Percentiles rank a stretch among this genome's conserved stretches.
phyloP scores from a whole-genome alignment of 495 filamentous ascomycete species.

The Glarea lozoyensis region DNA sequence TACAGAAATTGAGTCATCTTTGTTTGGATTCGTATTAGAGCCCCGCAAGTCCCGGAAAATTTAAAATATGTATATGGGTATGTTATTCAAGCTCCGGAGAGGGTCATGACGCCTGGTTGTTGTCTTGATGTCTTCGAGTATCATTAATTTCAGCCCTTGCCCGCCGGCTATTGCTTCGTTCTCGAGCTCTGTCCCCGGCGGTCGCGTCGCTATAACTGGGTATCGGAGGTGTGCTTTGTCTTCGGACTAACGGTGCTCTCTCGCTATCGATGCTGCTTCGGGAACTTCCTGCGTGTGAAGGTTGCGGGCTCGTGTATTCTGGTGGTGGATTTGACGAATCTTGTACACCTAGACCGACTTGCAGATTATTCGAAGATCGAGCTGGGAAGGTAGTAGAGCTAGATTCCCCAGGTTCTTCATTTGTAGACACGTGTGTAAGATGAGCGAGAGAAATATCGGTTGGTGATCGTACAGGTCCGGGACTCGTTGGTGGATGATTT shows the following conservation, averaged over 20 bases:
- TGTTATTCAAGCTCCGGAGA: no score
- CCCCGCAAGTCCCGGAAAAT: no score
- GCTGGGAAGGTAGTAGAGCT: constrained; percentile 28
- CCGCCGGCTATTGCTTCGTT: constrained; percentile 14
- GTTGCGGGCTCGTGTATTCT: constrained; percentile 64
- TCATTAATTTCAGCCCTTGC: no score
- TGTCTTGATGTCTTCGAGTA: no score
- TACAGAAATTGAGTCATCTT: no score
- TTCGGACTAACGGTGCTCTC: constrained; percentile 26
- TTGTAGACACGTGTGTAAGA: constrained; percentile 57
- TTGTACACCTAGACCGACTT: constrained; percentile 18
- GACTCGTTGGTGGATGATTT: constrained; percentile 66
- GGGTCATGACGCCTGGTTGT: no score
- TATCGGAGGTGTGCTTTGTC: constrained; percentile 37
- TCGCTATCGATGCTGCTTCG: constrained; percentile 35
- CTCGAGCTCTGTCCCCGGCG: constrained; percentile 23
- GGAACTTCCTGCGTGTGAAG: constrained; percentile 40
- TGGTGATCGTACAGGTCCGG: constrained; percentile 83
- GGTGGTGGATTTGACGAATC: constrained; percentile 46
- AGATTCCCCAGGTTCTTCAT: constrained; percentile 74
- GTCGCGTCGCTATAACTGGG: constrained; percentile 63
- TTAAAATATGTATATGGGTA: no score
- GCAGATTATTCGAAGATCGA: neutral
- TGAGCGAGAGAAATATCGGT: constrained; percentile 92
- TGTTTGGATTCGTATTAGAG: no score